Percentiles rank a stretch among this genome's conserved stretches.
Evolutionary conservation across 768 basidiomycete species (phyloP).

Genomic region (Coprinellus aureogranulatus): DNA sequence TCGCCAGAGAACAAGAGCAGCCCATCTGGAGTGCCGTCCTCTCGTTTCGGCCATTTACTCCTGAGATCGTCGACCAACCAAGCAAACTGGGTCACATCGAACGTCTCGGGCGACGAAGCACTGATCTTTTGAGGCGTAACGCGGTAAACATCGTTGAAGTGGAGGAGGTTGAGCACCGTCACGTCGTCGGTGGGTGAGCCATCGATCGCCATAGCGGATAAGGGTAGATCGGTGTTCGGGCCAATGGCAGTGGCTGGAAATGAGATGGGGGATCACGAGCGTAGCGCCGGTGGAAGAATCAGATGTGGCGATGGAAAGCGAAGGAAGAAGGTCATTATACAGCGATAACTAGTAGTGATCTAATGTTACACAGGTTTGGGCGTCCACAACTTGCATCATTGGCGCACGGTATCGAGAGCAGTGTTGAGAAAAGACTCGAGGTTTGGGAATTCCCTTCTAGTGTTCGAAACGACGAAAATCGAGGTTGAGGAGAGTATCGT

Average conservation of each 20-base stretch:
- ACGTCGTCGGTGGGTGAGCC: background rate
- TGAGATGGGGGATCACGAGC: too few species aligned
- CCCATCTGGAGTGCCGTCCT: conserved; percentile 59
- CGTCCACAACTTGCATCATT: too few species aligned
- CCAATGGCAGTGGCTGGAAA: too few species aligned
- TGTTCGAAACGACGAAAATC: background rate
- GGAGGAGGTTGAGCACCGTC: conserved; percentile 44
- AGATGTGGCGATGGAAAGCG: too few species aligned
- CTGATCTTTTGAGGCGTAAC: conserved; percentile 71
- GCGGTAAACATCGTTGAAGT: conserved; percentile 85
- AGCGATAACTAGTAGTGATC: too few species aligned
- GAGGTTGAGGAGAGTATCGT: too few species aligned
- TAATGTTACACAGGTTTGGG: too few species aligned
- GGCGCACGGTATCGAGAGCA: too few species aligned
- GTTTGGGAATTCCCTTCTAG: background rate
- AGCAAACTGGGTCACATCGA: conserved; percentile 87
- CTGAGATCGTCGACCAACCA: conserved; percentile 64
- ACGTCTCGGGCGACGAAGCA: conserved; percentile 53
- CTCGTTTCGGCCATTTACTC: conserved; percentile 46
- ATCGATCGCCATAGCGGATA: background rate
- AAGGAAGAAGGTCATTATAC: too few species aligned
- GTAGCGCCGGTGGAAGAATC: too few species aligned
- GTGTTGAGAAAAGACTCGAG: background rate
- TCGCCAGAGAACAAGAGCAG: conserved; percentile 87
- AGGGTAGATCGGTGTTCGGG: too few species aligned